Evolutionary conservation across 2,329 filamentous ascomycete genomes (phyloP).

Genomic region (Chaetomiaceae sp.): DNA sequence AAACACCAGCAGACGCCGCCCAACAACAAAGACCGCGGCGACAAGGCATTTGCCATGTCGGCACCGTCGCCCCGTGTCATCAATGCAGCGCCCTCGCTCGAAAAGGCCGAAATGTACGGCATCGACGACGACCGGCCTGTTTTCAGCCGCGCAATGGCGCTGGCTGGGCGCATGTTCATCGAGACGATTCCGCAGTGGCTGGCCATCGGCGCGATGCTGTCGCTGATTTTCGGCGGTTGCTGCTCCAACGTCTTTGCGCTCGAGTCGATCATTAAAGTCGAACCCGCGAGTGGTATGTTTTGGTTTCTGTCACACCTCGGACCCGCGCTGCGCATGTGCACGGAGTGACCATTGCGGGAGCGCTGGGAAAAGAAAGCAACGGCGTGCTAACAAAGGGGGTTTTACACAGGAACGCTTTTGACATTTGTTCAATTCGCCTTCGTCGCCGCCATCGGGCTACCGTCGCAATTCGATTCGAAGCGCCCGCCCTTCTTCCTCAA

Average conservation of each 20-base stretch:
- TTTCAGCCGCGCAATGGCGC: slow-evolving; percentile 47
- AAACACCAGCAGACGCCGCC: slow-evolving; percentile 28
- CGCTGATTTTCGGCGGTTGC: slow-evolving; percentile 82
- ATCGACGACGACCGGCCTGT: slow-evolving; percentile 50
- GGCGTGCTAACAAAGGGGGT: slow-evolving; percentile 5
- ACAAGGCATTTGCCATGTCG: slow-evolving; percentile 23
- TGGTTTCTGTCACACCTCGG: not conserved
- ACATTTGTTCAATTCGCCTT: slow-evolving; percentile 89
- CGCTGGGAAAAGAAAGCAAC: not conserved
- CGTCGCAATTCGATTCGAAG: slow-evolving; percentile 66
- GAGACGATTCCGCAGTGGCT: slow-evolving; percentile 61
- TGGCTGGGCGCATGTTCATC: slow-evolving; percentile 50
- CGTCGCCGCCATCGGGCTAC: slow-evolving; percentile 71
- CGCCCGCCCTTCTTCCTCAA: slow-evolving; percentile 68
- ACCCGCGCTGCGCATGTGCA: not conserved
- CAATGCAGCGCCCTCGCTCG: slow-evolving; percentile 49
- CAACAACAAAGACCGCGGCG: slow-evolving; percentile 26
- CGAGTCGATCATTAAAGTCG: slow-evolving; percentile 91
- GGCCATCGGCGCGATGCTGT: slow-evolving; percentile 63
- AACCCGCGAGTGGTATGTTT: slow-evolving; percentile 70
- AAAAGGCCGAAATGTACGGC: slow-evolving; percentile 52
- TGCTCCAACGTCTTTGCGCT: slow-evolving; percentile 78
- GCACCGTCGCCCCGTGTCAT: slow-evolving; percentile 44
- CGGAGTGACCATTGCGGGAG: not conserved
- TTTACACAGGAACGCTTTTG: slow-evolving; percentile 64